Conservation (phyloP, 805 yeast genomes). For the Metschnikowia colocasiae region DNA sequence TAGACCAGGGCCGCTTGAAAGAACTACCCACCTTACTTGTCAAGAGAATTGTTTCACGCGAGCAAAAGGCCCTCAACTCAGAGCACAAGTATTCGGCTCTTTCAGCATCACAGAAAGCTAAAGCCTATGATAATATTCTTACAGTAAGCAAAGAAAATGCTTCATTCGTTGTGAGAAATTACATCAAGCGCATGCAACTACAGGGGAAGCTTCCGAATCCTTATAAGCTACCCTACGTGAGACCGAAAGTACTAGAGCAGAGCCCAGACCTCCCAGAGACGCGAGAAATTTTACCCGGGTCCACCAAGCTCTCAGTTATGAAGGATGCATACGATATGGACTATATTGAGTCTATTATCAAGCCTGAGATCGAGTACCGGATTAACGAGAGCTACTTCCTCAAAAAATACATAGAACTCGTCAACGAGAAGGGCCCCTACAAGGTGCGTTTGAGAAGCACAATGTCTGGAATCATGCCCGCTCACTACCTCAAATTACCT, state of each 20-base stretch:
- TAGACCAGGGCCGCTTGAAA: conserved; percentile 11
- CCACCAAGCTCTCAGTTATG: conserved; percentile 21
- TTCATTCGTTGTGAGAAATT: conserved; percentile 23
- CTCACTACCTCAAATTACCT: conserved; percentile 30
- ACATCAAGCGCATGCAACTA: conserved; percentile 28
- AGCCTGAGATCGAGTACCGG: conserved; percentile 33
- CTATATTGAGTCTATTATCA: conserved; percentile 29
- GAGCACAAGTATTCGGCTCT: not conserved
- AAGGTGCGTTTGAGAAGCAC: conserved; percentile 29
- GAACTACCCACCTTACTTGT: conserved; percentile 9
- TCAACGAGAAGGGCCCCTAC: conserved; percentile 36
- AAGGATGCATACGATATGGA: conserved; percentile 31
- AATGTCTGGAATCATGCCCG: conserved; percentile 29
- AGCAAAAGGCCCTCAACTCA: not conserved
- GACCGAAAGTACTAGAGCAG: conserved; percentile 10
- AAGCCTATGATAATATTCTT: conserved; percentile 15
- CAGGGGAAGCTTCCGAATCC: conserved; percentile 31
- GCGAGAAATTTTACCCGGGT: conserved; percentile 21
- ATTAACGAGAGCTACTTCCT: conserved; percentile 28
- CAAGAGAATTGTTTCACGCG: conserved; percentile 11
- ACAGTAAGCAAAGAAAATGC: conserved; percentile 15
- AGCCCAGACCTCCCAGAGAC: conserved; percentile 12
- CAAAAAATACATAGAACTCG: conserved; percentile 17
- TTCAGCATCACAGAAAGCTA: not conserved
- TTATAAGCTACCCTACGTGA: conserved; percentile 27